Base-by-base conservation (phyloP, 192 early-diverging fungal species). In the Gamsiella multidivaricata region DNA sequence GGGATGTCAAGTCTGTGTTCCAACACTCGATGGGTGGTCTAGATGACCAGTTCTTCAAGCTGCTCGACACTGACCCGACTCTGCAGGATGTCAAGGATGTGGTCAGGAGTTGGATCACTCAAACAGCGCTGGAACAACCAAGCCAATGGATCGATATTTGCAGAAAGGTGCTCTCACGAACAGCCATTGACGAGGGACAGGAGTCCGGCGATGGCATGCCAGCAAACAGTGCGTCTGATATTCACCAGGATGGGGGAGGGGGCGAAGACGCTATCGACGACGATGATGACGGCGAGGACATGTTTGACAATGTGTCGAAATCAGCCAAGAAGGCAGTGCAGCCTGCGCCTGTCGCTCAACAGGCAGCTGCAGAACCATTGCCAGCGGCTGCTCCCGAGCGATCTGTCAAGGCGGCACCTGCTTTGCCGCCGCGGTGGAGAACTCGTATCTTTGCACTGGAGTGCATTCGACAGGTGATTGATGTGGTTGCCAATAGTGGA, bases 141-240 rank as follows among this genome's bases (percentile, higher is more conserved):
- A 91, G 89, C n/a, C 79, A 88, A 12, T 96, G 94, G 94, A 87
- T 96, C 45, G 88, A 92, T 43, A 84, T 95, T 15, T 91, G 90
- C 54, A 92, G 93, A 52, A 91, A 86, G 47, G 91, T 96, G 26
- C 70, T 95, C 32, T 90, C 93, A 2, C 88, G 89, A 60, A 84
- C 89, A 18, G 90, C 83, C 2, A 80, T 87, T 11, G 65, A 76
- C 14, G 70, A 84, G 5, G 78, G 78, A 0, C 42, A 41, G 23
- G 79, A 86, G 26, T 32, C 17, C 11, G 23, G 28, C 25, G 26
- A 67, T 57, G 61, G 37, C 36, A 57, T 42, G n/a, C 57, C 39
- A 36, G 65, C 54, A n/a, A 54, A 41, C 17, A 36, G 23, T 20
- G 34, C 28, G 15, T 29, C 69, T 12, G 79, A 55, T 5, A 53